These are phyloP conservation scores for Escovopsis weberi DNA, from an alignment of 2,329 filamentous ascomycete species.

Conservation along the genomic window DNA sequence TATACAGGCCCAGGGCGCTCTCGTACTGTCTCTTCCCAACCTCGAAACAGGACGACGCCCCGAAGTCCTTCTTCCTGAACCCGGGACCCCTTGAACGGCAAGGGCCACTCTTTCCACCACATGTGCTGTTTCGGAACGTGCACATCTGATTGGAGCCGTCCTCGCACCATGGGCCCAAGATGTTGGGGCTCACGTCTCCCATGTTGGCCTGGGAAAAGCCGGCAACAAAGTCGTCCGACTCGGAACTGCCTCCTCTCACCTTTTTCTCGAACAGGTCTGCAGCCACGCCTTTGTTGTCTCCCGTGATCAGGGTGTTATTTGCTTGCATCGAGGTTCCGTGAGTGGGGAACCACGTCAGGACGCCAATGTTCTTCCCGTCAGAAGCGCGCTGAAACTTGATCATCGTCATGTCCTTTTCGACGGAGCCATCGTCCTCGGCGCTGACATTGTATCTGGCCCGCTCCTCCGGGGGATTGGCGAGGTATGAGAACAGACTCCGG, in stretches of 20 bases:
- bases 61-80: slow-evolving; percentile 51
- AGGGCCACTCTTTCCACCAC: slow-evolving; percentile 47
- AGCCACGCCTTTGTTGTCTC: slow-evolving; percentile 88
- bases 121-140: slow-evolving; percentile 66
- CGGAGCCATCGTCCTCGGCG: slow-evolving; percentile 24
- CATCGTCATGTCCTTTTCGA: slow-evolving; percentile 66
- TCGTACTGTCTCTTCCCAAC: slow-evolving; percentile 54
- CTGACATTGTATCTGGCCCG: slow-evolving; percentile 44
- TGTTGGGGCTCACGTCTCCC: slow-evolving; percentile 77
- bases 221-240: slow-evolving; percentile 58
- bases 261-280: slow-evolving; percentile 69
- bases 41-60: slow-evolving; percentile 61
- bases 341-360: slow-evolving; percentile 80
- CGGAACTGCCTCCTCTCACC: slow-evolving; percentile 38
- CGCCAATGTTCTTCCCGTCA: slow-evolving; percentile 61
- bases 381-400: slow-evolving; percentile 58
- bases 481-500: slow-evolving; percentile 69
- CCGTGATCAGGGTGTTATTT: slow-evolving; percentile 79
- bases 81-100: slow-evolving; percentile 59
- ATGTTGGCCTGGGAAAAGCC: slow-evolving; percentile 88
- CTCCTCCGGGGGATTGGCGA: slow-evolving; percentile 66
- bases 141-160: slow-evolving; percentile 59
- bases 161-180: slow-evolving; percentile 73
- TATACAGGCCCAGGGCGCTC: slow-evolving; percentile 36
- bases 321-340: slow-evolving; percentile 82